Conservation (phyloP, 441 rosid genomes). For the Adansonia grandidieri region DNA sequence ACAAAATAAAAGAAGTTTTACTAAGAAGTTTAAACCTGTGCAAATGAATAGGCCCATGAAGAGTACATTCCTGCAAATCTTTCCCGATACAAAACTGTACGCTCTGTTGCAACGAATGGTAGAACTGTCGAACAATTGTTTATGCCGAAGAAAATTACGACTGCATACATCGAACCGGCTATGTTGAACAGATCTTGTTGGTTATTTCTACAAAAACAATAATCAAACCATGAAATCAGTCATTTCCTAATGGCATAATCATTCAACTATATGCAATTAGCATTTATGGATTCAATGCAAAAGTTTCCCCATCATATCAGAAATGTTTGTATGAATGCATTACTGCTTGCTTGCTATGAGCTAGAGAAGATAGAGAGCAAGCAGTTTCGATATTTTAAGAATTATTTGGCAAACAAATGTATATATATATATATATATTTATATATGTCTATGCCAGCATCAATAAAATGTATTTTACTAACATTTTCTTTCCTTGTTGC, state of each 20-base stretch:
- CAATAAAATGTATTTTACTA: constrained; percentile 25
- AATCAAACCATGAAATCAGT: not conserved
- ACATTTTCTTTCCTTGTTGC: constrained; percentile 65
- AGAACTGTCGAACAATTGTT: constrained; percentile 64
- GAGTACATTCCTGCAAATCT: constrained; percentile 80
- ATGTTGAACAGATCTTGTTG: constrained; percentile 63
- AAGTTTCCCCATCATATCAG: not conserved
- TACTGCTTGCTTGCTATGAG: not conserved
- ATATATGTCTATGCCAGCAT: not conserved
- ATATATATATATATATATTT: no score
- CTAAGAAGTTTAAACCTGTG: constrained; percentile 46
- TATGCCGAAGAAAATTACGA: constrained; percentile 55
- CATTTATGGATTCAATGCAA: not conserved
- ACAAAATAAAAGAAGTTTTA: not conserved
- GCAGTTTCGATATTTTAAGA: not conserved
- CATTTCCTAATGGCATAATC: not conserved
- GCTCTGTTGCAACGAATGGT: constrained; percentile 55
- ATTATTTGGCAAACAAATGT: not conserved
- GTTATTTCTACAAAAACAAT: constrained; percentile 40
- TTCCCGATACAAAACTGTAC: constrained; percentile 62
- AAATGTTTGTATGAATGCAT: not conserved
- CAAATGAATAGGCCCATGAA: constrained; percentile 50
- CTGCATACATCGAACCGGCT: constrained; percentile 55
- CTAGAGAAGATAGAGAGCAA: not conserved
- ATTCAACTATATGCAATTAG: not conserved